Percentiles rank a stretch among this genome's conserved stretches.
phyloP scores from a whole-genome alignment of 1,139 yeast genomes.

The Yamadazyma triangularis region DNA sequence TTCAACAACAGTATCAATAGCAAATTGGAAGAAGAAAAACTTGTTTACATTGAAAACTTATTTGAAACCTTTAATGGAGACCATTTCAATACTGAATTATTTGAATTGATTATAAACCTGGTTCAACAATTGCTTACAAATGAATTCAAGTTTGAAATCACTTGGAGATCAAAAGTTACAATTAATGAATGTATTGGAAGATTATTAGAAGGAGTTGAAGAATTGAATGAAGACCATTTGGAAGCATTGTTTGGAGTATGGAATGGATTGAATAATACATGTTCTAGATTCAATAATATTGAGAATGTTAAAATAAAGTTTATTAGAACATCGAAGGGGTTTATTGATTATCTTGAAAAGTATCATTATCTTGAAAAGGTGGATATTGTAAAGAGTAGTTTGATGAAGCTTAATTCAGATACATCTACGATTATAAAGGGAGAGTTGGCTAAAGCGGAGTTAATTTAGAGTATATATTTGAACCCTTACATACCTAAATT shows the following conservation, averaged over 20 bases:
- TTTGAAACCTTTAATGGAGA: conserved; percentile 22
- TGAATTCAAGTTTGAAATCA: conserved; percentile 28
- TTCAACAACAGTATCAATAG: conserved; percentile 9
- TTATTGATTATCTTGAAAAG: conserved; percentile 14
- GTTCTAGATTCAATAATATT: conserved; percentile 44
- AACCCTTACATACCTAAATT: neutral
- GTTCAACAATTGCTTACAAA: conserved; percentile 17
- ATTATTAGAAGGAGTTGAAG: conserved; percentile 9
- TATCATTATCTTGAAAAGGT: conserved; percentile 12
- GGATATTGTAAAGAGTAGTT: conserved; percentile 12
- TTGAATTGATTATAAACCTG: conserved; percentile 20
- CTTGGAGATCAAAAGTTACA: conserved; percentile 58
- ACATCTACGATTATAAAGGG: conserved; percentile 27
- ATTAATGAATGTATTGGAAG: conserved; percentile 32
- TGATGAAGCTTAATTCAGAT: conserved; percentile 26
- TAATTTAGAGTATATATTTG: conserved; percentile 1
- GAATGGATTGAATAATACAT: conserved; percentile 20
- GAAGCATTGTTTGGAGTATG: conserved; percentile 17
- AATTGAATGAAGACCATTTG: conserved; percentile 9
- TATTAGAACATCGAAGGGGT: conserved; percentile 24
- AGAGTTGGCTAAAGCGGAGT: conserved; percentile 13
- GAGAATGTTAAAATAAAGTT: conserved; percentile 60
- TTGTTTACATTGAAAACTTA: conserved; percentile 28
- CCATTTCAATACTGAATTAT: conserved; percentile 15
- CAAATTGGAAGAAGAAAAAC: conserved; percentile 35